These are phyloP conservation scores for Epichloe brachyelytri DNA, from an alignment of 2,329 filamentous ascomycete genomes.

Conservation along the genomic window DNA sequence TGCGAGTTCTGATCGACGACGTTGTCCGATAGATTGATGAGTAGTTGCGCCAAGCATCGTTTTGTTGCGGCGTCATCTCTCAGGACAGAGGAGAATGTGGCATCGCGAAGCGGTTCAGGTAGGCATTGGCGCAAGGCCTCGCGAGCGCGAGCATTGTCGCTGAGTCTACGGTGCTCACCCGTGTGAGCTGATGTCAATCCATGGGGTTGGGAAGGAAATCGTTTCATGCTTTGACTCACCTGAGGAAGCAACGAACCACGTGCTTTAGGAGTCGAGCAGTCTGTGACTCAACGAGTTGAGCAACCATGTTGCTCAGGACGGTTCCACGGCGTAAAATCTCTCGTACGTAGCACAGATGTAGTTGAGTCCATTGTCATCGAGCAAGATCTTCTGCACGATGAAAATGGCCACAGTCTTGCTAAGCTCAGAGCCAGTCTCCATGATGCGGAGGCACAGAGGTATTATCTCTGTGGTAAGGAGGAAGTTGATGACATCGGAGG, in stretches of 20 bases:
- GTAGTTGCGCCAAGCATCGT: constrained; percentile 87
- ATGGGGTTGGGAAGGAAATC: neutral
- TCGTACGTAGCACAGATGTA: constrained; percentile 99
- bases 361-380: constrained; percentile 91
- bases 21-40: constrained; percentile 92
- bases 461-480: constrained; percentile 97
- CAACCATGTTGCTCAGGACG: constrained; percentile 97
- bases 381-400: constrained; percentile 96
- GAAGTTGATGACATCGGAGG: constrained; percentile 97
- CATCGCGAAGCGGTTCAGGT: constrained; percentile 94
- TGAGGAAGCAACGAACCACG: constrained; percentile 90
- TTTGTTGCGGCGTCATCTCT: constrained; percentile 96
- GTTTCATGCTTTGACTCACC: constrained; percentile 41
- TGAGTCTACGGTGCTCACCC: constrained; percentile 45
- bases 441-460: constrained; percentile 90
- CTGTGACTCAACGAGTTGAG: constrained; percentile 92
- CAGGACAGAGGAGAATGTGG: constrained; percentile 91
- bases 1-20: constrained; percentile 40
- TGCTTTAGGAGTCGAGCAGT: constrained; percentile 93
- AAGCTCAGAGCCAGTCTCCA: constrained; percentile 96
- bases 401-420: constrained; percentile 99
- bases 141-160: constrained; percentile 88
- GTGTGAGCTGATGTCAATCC: constrained; percentile 9
- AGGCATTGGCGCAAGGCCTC: constrained; percentile 93
- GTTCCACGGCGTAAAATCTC: constrained; percentile 94